These are phyloP conservation scores for Clathrospora elynae DNA, from an alignment of 2,329 filamentous ascomycete species.

Conservation along the genomic window DNA sequence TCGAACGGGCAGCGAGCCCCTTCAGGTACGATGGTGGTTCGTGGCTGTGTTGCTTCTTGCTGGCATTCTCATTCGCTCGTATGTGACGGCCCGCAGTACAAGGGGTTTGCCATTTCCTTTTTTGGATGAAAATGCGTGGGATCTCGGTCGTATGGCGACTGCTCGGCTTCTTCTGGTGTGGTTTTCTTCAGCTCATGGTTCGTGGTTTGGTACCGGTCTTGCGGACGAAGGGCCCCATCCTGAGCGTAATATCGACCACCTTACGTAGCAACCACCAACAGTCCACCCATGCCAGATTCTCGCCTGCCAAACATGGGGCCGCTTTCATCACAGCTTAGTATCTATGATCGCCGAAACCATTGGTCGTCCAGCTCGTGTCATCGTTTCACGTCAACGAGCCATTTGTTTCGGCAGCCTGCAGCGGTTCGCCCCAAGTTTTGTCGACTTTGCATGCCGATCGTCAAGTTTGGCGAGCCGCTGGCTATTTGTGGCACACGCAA, in stretches of 20 bases:
- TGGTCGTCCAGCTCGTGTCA: conserved; percentile 28
- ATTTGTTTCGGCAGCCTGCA: conserved; percentile 38
- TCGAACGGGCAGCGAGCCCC: too few relatives aligned
- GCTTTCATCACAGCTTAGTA: conserved; percentile 17
- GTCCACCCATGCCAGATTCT: conserved; percentile 24
- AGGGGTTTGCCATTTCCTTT: conserved; percentile 21
- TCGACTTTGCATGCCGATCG: conserved; percentile 28
- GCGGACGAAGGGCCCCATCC: conserved; percentile 15
- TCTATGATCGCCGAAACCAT: conserved; percentile 23
- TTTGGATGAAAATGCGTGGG: conserved; percentile 27
- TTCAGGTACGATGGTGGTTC: too few relatives aligned
- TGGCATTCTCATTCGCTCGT: too few relatives aligned
- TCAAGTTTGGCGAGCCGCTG: conserved; percentile 22
- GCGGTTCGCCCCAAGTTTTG: conserved; percentile 33
- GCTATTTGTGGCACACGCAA: conserved; percentile 32
- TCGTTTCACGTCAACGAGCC: conserved; percentile 29
- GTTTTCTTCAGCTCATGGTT: conserved; percentile 19
- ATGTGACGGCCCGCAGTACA: too few relatives aligned
- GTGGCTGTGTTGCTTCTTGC: too few relatives aligned
- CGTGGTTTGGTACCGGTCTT: conserved; percentile 21
- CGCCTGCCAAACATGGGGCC: conserved; percentile 25
- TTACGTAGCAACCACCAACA: conserved; percentile 27
- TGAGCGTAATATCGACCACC: conserved; percentile 31
- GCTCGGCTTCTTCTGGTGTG: conserved; percentile 16
- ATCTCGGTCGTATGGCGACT: conserved; percentile 12